Conservation (phyloP, 2,329 filamentous ascomycete genomes). For the Cadophora luteo-olivacea region DNA sequence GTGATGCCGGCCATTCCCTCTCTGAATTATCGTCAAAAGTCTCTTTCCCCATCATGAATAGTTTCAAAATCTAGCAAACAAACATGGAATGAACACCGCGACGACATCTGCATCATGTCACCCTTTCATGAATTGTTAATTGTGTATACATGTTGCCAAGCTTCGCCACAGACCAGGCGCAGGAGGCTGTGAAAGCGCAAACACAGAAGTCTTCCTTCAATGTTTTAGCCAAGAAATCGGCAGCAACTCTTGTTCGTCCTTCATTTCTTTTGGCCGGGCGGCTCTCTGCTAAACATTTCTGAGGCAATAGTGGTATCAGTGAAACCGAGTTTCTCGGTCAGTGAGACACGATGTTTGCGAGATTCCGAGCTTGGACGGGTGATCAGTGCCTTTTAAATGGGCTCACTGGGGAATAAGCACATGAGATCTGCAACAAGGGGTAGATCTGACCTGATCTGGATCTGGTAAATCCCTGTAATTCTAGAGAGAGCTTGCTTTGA, state of each 20-base stretch:
- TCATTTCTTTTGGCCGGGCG: background rate
- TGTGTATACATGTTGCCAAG: no score
- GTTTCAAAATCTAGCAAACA: slow-evolving; percentile 12
- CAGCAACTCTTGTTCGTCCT: background rate
- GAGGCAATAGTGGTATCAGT: background rate
- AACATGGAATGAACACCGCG: background rate
- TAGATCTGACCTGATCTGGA: slow-evolving; percentile 2
- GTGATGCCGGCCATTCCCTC: slow-evolving; percentile 1
- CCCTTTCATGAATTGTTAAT: background rate
- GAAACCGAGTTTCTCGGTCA: background rate
- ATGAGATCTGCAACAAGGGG: slow-evolving; percentile 1
- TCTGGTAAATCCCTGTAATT: background rate
- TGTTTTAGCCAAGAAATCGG: slow-evolving; percentile 6
- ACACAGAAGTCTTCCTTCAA: background rate
- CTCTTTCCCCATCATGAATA: slow-evolving; percentile 10
- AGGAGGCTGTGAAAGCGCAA: background rate
- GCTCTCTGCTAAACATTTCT: background rate
- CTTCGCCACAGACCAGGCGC: background rate
- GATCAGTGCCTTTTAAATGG: background rate
- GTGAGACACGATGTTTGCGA: slow-evolving; percentile 11
- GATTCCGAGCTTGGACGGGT: background rate
- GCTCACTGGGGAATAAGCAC: background rate
- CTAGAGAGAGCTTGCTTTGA: background rate
- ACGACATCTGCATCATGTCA: background rate
- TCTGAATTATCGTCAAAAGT: background rate